Evolutionary conservation across 2,329 filamentous ascomycete genomes (phyloP).

Genomic region (Davidsoniella virescens): DNA sequence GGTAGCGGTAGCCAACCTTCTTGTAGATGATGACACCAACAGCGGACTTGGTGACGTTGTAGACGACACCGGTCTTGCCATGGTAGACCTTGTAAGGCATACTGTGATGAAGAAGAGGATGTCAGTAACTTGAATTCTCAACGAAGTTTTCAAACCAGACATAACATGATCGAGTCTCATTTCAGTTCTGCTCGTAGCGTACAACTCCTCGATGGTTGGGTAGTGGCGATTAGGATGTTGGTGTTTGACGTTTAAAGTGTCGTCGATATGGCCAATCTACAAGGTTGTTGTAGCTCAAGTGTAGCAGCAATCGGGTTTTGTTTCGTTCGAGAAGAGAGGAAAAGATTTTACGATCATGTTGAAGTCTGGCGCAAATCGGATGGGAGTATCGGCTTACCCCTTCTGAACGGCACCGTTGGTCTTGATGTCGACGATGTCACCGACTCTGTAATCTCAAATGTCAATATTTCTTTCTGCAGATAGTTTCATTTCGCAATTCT

Average conservation of each 20-base stretch:
- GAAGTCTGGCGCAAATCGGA: too few species aligned
- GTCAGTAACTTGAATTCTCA: too few species aligned
- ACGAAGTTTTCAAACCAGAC: too few species aligned
- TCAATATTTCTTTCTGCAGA: neutral
- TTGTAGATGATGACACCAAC: slow-evolving; percentile 99
- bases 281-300: too few species aligned
- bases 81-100: slow-evolving; percentile 99
- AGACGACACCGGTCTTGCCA: slow-evolving; percentile 95
- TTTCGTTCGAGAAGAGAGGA: neutral
- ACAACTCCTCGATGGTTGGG: too few species aligned
- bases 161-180: too few species aligned
- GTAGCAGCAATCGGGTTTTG: neutral
- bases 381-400: slow-evolving; percentile 46
- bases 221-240: too few species aligned
- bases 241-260: too few species aligned
- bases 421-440: slow-evolving; percentile 98
- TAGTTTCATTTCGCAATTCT: neutral
- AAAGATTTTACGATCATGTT: neutral
- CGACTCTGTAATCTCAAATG: slow-evolving; percentile 44
- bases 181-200: too few species aligned
- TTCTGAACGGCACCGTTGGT: slow-evolving; percentile 97
- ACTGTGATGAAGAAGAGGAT: slow-evolving; percentile 30
- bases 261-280: too few species aligned
- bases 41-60: slow-evolving; percentile 97
- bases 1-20: slow-evolving; percentile 97